Evolutionary conservation across 2,329 filamentous ascomycete species (phyloP).

Genomic region (Colletotrichum godetiae): DNA sequence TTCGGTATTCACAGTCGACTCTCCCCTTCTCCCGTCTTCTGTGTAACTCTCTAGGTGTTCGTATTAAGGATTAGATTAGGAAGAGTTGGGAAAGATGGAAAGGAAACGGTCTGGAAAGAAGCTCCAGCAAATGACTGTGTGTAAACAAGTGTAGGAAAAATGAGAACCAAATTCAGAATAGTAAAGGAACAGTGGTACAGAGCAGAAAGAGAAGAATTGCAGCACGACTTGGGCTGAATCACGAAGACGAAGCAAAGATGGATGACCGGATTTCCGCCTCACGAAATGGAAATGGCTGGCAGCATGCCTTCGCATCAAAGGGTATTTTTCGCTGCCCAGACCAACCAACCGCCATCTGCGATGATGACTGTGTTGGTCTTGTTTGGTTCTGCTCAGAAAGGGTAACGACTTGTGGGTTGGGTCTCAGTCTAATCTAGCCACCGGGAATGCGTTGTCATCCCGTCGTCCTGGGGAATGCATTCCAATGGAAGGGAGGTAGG

Average conservation of each 20-base stretch:
- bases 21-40: neutral
- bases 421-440: conserved; percentile 32
- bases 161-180: neutral
- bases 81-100: neutral
- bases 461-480: conserved; percentile 26
- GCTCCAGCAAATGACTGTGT: neutral
- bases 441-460: conserved; percentile 26
- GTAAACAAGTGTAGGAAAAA: conserved; percentile 19
- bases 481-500: conserved; percentile 28
- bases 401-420: neutral
- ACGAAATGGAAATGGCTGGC: conserved; percentile 2
- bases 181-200: neutral
- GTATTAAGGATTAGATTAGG: neutral
- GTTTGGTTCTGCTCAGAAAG: neutral
- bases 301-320: neutral
- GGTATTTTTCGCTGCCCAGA: neutral
- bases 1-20: neutral
- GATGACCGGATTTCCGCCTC: neutral
- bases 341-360: neutral
- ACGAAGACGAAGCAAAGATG: neutral
- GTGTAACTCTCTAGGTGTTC: neutral
- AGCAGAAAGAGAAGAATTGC: neutral
- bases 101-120: too few species aligned
- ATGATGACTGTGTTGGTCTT: neutral
- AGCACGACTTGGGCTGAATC: neutral